phyloP scores from a whole-genome alignment of 2,329 filamentous ascomycete genomes.

The Aspergillus costaricaensis region DNA sequence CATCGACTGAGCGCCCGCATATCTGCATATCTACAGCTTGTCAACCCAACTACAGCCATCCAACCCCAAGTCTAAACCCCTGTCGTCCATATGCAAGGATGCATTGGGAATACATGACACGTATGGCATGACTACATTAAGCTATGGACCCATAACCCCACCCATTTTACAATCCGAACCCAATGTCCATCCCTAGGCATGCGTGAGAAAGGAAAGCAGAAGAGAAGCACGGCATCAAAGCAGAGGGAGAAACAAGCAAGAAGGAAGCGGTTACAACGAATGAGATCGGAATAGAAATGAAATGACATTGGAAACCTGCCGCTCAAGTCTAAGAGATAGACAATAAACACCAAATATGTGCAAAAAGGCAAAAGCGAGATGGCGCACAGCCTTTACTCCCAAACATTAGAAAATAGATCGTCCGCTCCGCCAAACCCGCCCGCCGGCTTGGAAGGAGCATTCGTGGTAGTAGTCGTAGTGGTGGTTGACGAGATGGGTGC shows the following conservation, averaged over 20 bases:
- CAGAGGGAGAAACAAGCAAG: neutral
- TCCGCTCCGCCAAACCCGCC: constrained; percentile 67
- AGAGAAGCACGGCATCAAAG: neutral
- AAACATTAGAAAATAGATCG: constrained; percentile 94
- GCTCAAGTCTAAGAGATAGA: constrained; percentile 19
- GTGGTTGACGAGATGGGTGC: constrained; percentile 55
- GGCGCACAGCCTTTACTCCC: constrained; percentile 61
- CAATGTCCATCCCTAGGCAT: neutral
- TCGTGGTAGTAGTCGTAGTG: constrained; percentile 41
- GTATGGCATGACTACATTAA: constrained; percentile 2
- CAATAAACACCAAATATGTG: constrained; percentile 16
- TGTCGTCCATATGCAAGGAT: neutral
- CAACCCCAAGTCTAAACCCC: neutral
- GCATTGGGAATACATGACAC: neutral
- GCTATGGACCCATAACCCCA: neutral
- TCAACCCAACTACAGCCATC: neutral
- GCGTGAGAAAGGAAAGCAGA: neutral
- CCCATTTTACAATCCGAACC: constrained; percentile 6
- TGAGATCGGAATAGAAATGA: neutral
- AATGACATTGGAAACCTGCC: constrained; percentile 8
- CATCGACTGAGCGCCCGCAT: neutral
- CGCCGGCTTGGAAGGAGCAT: constrained; percentile 50
- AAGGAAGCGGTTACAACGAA: neutral
- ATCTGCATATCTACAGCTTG: neutral
- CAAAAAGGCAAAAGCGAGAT: constrained; percentile 24